Evolutionary conservation across 768 basidiomycete genomes (phyloP), one percentile per base, ranked within the genome.

Genomic region (Mycena leptocephala): DNA sequence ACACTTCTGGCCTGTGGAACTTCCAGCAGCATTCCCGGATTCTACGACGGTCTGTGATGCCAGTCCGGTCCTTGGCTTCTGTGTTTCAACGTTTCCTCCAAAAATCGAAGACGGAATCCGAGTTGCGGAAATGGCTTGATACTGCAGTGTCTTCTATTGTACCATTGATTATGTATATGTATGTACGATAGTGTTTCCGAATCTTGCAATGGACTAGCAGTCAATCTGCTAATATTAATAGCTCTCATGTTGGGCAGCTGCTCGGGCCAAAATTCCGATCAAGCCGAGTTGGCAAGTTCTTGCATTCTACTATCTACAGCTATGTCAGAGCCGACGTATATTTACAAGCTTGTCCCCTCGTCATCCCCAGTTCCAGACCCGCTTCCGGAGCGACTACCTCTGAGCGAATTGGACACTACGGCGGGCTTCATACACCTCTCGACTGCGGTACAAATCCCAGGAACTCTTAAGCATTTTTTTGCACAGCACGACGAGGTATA

Each of bases 341-440:
- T 94, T 75, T 94, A 93, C 86, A 94, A 93, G 76, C 88, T 94
- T 74, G 82, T 93, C 28, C 85, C 88, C 16, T 79, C 85, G 46
- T 83, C 87, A 11, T 77, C 86, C 11, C 83, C 89, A n/a, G 86
- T 88, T 0, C 81, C 86, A 2, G 80, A 81, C 9, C 84, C 84
- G 1, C 82, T 93, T 22, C 91, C 92, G 3, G 81, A 85, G 2
- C 79, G 72, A 5, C 85, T 93, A n/a, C 90, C 91, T 24, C 79
- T 92, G 55, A 92, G 90, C 73, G 78, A 84, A 22, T 82, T 93
- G 18, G 92, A 93, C 74, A 65, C 81, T 46, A 48, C 76, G 3
- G 87, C 87, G 10, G 88, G 88, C 1, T 92, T 92, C 79, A 86
- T 93, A 74, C 92, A 93, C 77, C 85, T 92, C 30, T 92, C 91